phyloP scores from a whole-genome alignment of 2,329 filamentous ascomycete species.

The Fusarium nygamai region DNA sequence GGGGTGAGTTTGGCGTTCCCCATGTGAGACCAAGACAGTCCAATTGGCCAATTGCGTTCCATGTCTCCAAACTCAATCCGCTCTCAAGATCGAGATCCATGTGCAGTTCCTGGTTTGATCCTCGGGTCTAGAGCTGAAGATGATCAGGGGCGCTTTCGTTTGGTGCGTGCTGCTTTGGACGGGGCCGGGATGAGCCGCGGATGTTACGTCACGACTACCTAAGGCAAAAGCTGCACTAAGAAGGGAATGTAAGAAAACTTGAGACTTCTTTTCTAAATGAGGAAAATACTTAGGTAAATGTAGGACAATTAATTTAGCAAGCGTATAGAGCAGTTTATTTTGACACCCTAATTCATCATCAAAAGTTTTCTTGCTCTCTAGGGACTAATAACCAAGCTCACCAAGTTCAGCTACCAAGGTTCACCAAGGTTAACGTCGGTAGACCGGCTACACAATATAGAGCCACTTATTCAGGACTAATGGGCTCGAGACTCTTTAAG shows the following conservation, averaged over 20 bases:
- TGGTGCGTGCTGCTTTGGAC: neutral
- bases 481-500: neutral
- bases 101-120: constrained; percentile 1
- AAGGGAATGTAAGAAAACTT: neutral
- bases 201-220: constrained; percentile 25
- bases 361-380: neutral
- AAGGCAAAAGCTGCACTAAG: neutral
- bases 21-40: neutral
- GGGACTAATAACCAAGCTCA: neutral
- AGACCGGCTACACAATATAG: neutral
- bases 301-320: too few relatives aligned
- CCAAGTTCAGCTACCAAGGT: neutral
- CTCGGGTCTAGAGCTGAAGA: neutral
- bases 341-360: neutral
- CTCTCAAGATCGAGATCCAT: constrained; percentile 9
- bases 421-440: neutral
- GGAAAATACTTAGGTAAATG: neutral
- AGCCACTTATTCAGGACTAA: neutral
- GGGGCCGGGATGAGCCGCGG: constrained; percentile 15
- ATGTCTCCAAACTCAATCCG: neutral
- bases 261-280: neutral
- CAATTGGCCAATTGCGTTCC: constrained; percentile 24
- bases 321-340: neutral
- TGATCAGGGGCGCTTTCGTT: constrained; percentile 23
- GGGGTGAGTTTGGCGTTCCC: constrained; percentile 18